Percentiles rank a stretch among this genome's conserved stretches.
These are phyloP conservation scores for Onygena corvina DNA, from an alignment of 2,329 filamentous ascomycete genomes.

Conservation along the genomic window DNA sequence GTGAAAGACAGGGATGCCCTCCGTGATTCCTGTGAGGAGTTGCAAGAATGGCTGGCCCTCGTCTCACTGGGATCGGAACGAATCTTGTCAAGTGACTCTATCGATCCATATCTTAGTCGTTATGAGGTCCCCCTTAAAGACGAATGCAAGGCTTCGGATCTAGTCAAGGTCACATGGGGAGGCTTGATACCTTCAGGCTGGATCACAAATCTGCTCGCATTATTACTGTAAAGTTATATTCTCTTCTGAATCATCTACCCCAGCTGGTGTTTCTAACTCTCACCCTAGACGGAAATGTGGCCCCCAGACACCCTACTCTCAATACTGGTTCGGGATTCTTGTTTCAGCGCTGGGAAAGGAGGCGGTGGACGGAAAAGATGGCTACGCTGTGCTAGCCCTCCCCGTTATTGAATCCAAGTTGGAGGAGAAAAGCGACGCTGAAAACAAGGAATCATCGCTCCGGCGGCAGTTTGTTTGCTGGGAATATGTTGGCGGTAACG, in stretches of 20 bases:
- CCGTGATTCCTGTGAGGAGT: slow-evolving; percentile 48
- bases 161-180: slow-evolving; percentile 34
- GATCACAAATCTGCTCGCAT: slow-evolving; percentile 28
- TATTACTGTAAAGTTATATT: slow-evolving; percentile 26
- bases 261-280: slow-evolving; percentile 5
- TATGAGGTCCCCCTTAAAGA: slow-evolving; percentile 30
- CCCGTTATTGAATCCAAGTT: neutral
- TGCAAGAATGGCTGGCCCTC: slow-evolving; percentile 52
- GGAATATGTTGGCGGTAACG: slow-evolving; percentile 28
- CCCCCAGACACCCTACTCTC: slow-evolving; percentile 5
- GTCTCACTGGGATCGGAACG: slow-evolving; percentile 37
- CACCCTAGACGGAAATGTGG: slow-evolving; percentile 8
- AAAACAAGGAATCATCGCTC: neutral
- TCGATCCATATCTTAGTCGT: slow-evolving; percentile 36
- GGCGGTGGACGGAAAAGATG: slow-evolving; percentile 30
- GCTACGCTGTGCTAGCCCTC: slow-evolving; percentile 26
- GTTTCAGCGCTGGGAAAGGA: slow-evolving; percentile 25
- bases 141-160: slow-evolving; percentile 16
- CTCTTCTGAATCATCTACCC: neutral
- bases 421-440: neutral
- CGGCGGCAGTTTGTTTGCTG: slow-evolving; percentile 25
- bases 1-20: slow-evolving; percentile 30
- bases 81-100: slow-evolving; percentile 26
- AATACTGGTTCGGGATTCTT: slow-evolving; percentile 28
- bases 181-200: slow-evolving; percentile 32